Evolutionary conservation across 768 basidiomycete species (phyloP).

Genomic region (Suillus plorans): DNA sequence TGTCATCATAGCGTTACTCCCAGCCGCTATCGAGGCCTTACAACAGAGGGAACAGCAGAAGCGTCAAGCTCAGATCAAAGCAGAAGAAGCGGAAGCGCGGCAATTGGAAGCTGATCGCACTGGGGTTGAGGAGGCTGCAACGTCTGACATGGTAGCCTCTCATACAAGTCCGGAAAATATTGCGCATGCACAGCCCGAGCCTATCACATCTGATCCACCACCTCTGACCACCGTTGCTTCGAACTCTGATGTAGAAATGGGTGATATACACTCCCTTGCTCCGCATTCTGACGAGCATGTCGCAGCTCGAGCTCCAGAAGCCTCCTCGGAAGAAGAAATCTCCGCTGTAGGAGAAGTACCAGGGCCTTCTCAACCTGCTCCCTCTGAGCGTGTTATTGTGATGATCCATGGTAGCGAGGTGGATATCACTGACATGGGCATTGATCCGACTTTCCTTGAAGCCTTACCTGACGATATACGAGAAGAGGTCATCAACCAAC

Average conservation of each 20-base stretch:
- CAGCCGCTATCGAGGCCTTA: constrained; percentile 70
- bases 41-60: constrained; percentile 42
- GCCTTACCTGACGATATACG: constrained; percentile 98
- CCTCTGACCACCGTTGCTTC: constrained; percentile 31
- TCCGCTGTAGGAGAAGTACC: constrained; percentile 11
- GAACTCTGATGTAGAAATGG: constrained; percentile 50
- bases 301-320: constrained; percentile 20
- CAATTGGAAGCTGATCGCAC: constrained; percentile 36
- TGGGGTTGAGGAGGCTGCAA: constrained; percentile 32
- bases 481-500: constrained; percentile 96
- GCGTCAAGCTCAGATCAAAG: constrained; percentile 49
- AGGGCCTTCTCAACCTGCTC: constrained; percentile 35
- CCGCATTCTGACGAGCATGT: constrained; percentile 20
- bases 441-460: constrained; percentile 97
- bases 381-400: constrained; percentile 72
- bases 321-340: constrained; percentile 17
- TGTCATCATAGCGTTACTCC: constrained; percentile 70
- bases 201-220: constrained; percentile 8
- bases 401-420: constrained; percentile 89
- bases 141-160: background rate
- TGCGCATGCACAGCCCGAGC: constrained; percentile 11
- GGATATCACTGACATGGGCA: constrained; percentile 98
- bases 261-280: constrained; percentile 33
- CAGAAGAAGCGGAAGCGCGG: constrained; percentile 46
- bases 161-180: background rate